Evolutionary conservation across 768 basidiomycete genomes (phyloP), one percentile per base, ranked within the genome.

Genomic region (Strobilomyces confusus): DNA sequence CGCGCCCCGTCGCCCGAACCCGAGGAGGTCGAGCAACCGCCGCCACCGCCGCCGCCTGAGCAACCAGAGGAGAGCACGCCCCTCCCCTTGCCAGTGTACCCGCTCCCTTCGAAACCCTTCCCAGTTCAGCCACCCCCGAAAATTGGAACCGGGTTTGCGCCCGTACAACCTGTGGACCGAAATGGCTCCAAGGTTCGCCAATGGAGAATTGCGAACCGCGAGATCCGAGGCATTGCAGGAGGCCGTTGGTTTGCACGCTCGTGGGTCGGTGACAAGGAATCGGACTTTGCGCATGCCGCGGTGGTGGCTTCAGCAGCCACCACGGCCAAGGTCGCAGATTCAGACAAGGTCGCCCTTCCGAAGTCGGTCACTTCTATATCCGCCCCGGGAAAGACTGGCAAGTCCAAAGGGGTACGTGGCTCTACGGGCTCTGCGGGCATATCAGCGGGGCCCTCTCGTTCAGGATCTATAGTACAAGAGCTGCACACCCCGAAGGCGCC

Each of bases 181-280:
- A 79, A 73, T 22, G 75, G 75, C 17, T 79, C 75, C 45, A 81
- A 81, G 60, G 80, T 80, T 23, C 80, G 89, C 29, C 83, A 80
- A 53, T 92, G 89, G 89, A 80, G 87, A 36, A 63, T 78, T 38
- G 88, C 87, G 9, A 79, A 84, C 52, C 81, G 89, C 38, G 89
- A 91, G 70, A 81, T 92, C 48, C 77, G 87, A 34, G 89, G 89
- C 8, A 89, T 92, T 48, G 89, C 84, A 19, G 89, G 89, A 13
- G 89, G 89, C 1, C 81, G 89, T 37, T 92, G 89, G 89, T 85
- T 90, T 59, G 72, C 82, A 7, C 79, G 78, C 30, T 72, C 86
- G n/a, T 92, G 88, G 88, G 86, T 89, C n/a, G 89, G 89, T 22
- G 84, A 84, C 56, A 89, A 87, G 67, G 87, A 89, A 47, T 89